Evolutionary conservation across 768 basidiomycete genomes (phyloP).

Genomic region (Naematelia encephala): DNA sequence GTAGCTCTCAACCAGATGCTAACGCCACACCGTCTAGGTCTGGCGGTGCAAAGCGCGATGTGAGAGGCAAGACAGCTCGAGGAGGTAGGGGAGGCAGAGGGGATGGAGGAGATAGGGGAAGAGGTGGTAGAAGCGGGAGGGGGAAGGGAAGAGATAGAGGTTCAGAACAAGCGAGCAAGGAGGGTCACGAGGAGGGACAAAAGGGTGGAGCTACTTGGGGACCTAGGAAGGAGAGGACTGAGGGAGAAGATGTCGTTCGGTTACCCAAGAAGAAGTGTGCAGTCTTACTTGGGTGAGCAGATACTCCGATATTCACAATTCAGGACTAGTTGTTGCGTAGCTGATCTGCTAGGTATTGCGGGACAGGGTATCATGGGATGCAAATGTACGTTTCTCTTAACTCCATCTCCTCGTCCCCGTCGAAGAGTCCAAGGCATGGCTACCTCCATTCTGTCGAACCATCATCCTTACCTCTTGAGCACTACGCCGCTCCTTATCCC

Average conservation of each 20-base stretch:
- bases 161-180: constrained; percentile 4
- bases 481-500: too few species aligned
- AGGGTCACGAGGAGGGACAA: not conserved
- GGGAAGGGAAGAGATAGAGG: not conserved
- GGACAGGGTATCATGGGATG: constrained; percentile 89
- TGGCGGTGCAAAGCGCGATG: too few species aligned
- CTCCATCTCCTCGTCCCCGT: not conserved
- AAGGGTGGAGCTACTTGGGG: not conserved
- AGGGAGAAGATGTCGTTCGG: constrained; percentile 17
- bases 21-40: not conserved
- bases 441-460: not conserved
- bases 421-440: constrained; percentile 47
- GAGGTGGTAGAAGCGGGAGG: not conserved
- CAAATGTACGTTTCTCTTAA: constrained; percentile 64
- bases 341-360: constrained; percentile 53
- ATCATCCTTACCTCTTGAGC: too few species aligned
- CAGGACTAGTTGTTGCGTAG: not conserved
- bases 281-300: constrained; percentile 29
- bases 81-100: not conserved
- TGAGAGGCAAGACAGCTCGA: not conserved
- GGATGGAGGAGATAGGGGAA: not conserved
- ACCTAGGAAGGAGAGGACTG: not conserved
- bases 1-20: not conserved
- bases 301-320: not conserved
- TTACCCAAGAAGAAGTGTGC: constrained; percentile 40